Evolutionary conservation across 2,329 filamentous ascomycete genomes (phyloP), one percentile per base, ranked within the genome.

Genomic region (Fusarium odoratissimum): DNA sequence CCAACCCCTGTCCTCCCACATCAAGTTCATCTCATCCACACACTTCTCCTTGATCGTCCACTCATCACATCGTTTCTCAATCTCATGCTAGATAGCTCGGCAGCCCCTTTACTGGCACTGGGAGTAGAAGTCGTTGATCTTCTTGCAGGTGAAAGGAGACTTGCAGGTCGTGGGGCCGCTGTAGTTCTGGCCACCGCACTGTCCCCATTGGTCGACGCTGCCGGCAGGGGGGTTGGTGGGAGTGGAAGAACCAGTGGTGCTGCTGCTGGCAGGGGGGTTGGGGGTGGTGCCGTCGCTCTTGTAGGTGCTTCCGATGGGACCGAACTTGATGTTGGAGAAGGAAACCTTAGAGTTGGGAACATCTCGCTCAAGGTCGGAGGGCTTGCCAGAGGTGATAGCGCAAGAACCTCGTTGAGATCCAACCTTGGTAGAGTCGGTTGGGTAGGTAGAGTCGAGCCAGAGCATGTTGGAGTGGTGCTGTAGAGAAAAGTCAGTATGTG

Each of bases 401-500:
- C 90, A 91, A 40, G 83, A 82, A 60, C 90, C 90, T 76, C 90
- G 88, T 45, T 82, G 82, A 64, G 84, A 80, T 73, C 90, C 89
- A 35, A 83, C 84, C 4, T 67, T 72, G 58, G 83, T 84, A 35
- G 82, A 76, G 69, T 82, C 78, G 67, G 84, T 83, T 54, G 91
- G 91, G 84, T 88, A 92, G 79, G 84, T 87, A 68, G 88, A 89
- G 84, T 94, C 92, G 76, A 94, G 88, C 92, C 92, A 94, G 77
- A 92, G 87, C 91, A 94, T 93, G 83, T 91, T 87, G 77, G 88
- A 83, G 67, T 87, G 81, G 82, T 92, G 88, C 80, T 81, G 45
- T 30, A 33, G 17, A 45, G 38, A 64, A 19, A 37, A 37, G 59
- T 74, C 25, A 75, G 64, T 48, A 54, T 51, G 46, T 19, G 19